A percentile compares a stretch with the other conserved stretches of the same genome.
Evolutionary conservation across 225 moss, liverwort and hornwort genomes (phyloP).

Genomic region (Pseudoscleropodium purum): DNA sequence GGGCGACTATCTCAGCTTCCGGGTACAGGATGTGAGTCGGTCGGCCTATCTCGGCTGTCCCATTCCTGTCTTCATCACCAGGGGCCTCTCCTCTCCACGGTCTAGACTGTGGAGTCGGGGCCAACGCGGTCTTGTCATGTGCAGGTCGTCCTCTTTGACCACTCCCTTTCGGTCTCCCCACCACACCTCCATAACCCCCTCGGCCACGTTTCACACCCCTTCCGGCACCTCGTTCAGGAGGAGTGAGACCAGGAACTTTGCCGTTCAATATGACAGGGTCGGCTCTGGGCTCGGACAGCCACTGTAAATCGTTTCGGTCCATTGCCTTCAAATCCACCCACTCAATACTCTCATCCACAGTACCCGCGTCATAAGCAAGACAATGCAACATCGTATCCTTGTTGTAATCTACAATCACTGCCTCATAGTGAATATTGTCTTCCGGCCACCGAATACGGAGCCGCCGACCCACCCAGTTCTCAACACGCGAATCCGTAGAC

Average conservation of each 20-base stretch:
- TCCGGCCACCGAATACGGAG: constrained; percentile 85
- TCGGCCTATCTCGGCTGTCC: constrained; percentile 17
- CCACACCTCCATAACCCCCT: constrained; percentile 26
- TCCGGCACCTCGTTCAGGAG: constrained; percentile 26
- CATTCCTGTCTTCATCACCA: constrained; percentile 30
- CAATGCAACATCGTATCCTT: constrained; percentile 24
- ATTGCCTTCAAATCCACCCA: constrained; percentile 51
- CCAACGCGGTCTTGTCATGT: constrained; percentile 8
- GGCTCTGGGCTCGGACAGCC: constrained; percentile 21
- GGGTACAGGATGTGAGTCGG: constrained; percentile 22
- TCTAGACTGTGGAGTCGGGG: constrained; percentile 10
- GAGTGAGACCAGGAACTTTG: constrained; percentile 9
- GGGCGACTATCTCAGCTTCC: constrained; percentile 10
- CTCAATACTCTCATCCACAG: constrained; percentile 34
- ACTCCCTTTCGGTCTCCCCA: constrained; percentile 47
- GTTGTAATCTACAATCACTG: constrained; percentile 64
- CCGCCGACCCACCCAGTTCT: constrained; percentile 51
- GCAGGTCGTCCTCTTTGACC: constrained; percentile 46
- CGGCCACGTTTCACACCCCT: constrained; percentile 47
- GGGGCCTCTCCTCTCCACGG: constrained; percentile 25
- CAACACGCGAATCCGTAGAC: constrained; percentile 46
- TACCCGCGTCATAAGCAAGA: constrained; percentile 29
- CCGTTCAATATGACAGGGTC: constrained; percentile 30
- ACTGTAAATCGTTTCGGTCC: constrained; percentile 32
- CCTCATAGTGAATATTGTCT: constrained; percentile 79